Base-by-base conservation (phyloP, 2,329 filamentous ascomycete genomes). In the Pyrenophora seminiperda region DNA sequence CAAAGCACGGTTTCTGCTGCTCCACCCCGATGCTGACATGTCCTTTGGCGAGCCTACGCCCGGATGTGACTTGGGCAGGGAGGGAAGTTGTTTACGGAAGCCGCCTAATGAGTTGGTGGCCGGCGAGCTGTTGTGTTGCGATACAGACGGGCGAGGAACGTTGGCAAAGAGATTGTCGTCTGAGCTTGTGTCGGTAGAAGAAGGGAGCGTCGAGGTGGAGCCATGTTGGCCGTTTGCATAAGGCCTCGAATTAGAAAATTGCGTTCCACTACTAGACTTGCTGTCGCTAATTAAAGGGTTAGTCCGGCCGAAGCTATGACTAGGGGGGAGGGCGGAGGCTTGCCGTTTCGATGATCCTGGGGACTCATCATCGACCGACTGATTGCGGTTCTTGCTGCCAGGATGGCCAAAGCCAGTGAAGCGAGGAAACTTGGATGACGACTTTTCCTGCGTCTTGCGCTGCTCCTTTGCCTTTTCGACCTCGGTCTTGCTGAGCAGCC, bases 221-320 rank as follows among this genome's bases (percentile, higher is more conserved):
- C 70, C 70, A 56, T 65, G 67, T 45, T 65, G 71, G 53, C 62
- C 66, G 52, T 66, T 67, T 47, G 69, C 65, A 55, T 74, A 74
- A 34, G 67, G 66, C 38, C 70, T 64, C 29, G 67, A 66, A 14
- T 62, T 53, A 29, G 64, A 67, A 50, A 63, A 68, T 51, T 72
- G 67, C 36, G 71, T 71, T 32, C 68, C 70, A 59, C 65, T 74
- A 61, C 72, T 74, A n/a, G 70, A 73, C 52, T 73, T 73, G 62
- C 71, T 73, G 52, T 71, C 70, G 51, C 71, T 73, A 63, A 56
- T 56, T 56, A 54, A 58, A 46, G 48, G 54, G 41, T 72, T 54
- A 71, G 65, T 60, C 56, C 34, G 53, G 54, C 59, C 57, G 59
- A 52, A 56, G 61, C 62, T 58, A 61, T 53, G 38, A 50, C 53